Percentiles rank a stretch among this genome's conserved stretches.
These are phyloP conservation scores for Globisporangium mamillatum DNA, from an alignment of 352 stramenopile genomes.

Conservation along the genomic window DNA sequence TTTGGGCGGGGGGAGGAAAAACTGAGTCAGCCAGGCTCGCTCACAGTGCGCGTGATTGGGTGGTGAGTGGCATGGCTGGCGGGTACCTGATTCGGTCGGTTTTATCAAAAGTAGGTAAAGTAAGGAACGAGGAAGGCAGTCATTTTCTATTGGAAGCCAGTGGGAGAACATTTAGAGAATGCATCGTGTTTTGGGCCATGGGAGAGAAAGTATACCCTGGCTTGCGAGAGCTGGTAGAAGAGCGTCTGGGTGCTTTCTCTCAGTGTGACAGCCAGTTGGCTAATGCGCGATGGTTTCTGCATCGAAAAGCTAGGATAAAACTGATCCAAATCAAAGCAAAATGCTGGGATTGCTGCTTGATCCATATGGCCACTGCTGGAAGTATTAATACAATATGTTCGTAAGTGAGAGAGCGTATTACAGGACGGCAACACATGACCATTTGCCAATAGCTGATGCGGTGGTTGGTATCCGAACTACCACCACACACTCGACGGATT, in stretches of 20 bases:
- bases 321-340: background rate
- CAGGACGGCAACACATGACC: background rate
- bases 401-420: background rate
- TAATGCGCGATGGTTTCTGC: constrained; percentile 5
- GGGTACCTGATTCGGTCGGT: background rate
- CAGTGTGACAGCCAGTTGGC: background rate
- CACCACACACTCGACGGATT: too few relatives aligned
- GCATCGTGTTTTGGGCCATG: background rate
- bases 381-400: background rate
- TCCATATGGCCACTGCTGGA: background rate
- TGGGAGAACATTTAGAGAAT: background rate
- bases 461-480: too few relatives aligned
- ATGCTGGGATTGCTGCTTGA: background rate
- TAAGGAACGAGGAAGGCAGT: background rate
- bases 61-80: background rate
- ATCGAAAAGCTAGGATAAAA: background rate
- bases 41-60: background rate
- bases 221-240: background rate
- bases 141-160: background rate
- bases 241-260: background rate
- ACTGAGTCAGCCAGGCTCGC: background rate
- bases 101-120: background rate
- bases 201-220: background rate
- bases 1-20: constrained; percentile 3
- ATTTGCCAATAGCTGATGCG: background rate